Conservation (phyloP, 2,329 filamentous ascomycete genomes). For the Aspergillus terreus region DNA sequence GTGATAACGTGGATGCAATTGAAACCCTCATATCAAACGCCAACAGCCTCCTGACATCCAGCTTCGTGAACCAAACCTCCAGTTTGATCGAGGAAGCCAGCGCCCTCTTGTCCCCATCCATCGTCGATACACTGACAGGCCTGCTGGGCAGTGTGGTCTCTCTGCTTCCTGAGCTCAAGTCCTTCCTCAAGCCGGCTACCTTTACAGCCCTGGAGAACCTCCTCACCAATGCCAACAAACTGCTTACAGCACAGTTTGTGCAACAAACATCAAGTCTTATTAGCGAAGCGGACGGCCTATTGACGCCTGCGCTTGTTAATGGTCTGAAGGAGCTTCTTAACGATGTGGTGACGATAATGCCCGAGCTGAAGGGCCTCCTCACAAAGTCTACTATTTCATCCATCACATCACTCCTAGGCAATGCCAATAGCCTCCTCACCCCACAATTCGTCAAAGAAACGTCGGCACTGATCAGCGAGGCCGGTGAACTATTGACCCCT, state of each 20-base stretch:
- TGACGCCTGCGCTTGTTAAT: conserved; percentile 11
- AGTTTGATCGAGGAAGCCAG: background rate
- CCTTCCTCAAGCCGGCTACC: background rate
- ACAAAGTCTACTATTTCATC: conserved; percentile 18
- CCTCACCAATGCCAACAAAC: conserved; percentile 11
- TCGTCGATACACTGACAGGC: background rate
- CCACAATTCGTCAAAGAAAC: conserved; percentile 10
- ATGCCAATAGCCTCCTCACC: background rate
- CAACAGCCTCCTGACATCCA: background rate
- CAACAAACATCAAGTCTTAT: conserved; percentile 14
- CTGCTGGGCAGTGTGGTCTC: background rate
- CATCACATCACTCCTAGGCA: conserved; percentile 14
- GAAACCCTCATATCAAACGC: background rate
- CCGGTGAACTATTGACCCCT: background rate
- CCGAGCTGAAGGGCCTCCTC: conserved; percentile 17
- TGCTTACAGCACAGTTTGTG: conserved; percentile 11
- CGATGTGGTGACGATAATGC: conserved; percentile 14
- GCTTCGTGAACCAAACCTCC: background rate
- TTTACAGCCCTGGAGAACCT: conserved; percentile 6
- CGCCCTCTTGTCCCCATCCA: background rate
- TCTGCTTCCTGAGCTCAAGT: background rate
- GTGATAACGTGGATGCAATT: background rate
- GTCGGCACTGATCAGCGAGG: conserved; percentile 8
- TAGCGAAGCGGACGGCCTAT: conserved; percentile 11
- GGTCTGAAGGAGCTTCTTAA: conserved; percentile 12